A percentile compares a stretch with the other conserved stretches of the same genome.
Evolutionary conservation across 257 asterid species (phyloP).

Genomic region (Solanum chmielewskii): DNA sequence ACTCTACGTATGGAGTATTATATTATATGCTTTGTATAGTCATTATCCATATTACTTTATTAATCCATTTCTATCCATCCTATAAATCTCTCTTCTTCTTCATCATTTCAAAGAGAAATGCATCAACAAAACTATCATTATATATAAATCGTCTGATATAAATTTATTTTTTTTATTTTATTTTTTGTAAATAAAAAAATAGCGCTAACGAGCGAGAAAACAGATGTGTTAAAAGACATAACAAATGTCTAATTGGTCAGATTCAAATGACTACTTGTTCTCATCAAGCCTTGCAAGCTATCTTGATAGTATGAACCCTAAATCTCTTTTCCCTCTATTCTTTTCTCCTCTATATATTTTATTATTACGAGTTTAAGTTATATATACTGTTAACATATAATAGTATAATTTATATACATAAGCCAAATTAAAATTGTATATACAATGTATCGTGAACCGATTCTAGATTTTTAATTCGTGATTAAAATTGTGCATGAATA

Average conservation of each 20-base stretch:
- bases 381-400: not conserved
- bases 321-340: not conserved
- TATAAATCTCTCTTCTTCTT: not conserved
- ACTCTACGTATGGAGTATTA: not conserved
- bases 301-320: constrained; percentile 14
- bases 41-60: not conserved
- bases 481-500: not conserved
- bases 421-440: no score
- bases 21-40: not conserved
- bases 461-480: not conserved
- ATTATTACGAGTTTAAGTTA: not conserved
- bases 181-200: not conserved
- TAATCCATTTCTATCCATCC: not conserved
- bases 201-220: not conserved
- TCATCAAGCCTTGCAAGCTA: constrained; percentile 21
- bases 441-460: not conserved
- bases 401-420: not conserved
- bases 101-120: not conserved
- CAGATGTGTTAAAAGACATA: not conserved
- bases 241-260: not conserved
- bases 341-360: not conserved
- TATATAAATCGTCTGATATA: not conserved
- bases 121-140: not conserved
- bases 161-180: not conserved
- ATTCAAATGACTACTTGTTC: not conserved